These are phyloP conservation scores for Podospora conica DNA, from an alignment of 495 filamentous ascomycete species.

Conservation along the genomic window DNA sequence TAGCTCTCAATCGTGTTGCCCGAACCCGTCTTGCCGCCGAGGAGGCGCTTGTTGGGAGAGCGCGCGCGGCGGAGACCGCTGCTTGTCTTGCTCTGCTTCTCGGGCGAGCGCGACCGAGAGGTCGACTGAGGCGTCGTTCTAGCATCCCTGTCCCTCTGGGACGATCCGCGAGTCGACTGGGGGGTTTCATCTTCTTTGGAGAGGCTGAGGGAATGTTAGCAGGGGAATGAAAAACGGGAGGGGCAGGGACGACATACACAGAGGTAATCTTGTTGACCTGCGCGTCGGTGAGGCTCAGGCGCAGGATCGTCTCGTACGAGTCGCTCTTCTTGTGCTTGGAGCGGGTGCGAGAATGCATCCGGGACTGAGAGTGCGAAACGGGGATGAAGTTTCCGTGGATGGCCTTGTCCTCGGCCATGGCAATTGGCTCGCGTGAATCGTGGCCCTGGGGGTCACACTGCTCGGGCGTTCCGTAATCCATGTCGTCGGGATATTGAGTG, in stretches of 20 bases:
- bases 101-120: background rate
- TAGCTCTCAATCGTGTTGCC: background rate
- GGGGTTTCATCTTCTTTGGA: background rate
- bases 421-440: background rate
- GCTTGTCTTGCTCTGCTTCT: background rate
- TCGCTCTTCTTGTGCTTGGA: background rate
- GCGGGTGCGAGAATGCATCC: background rate
- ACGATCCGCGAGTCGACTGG: background rate
- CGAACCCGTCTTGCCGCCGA: background rate
- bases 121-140: background rate
- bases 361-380: background rate
- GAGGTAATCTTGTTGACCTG: background rate
- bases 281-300: background rate
- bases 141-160: background rate
- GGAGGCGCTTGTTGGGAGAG: background rate
- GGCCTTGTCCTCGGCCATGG: background rate
- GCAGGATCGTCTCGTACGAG: background rate
- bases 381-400: background rate
- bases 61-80: background rate
- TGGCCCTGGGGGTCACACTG: background rate
- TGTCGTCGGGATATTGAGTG: background rate
- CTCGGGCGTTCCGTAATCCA: background rate
- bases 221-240: background rate
- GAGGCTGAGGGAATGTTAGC: background rate
- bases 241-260: background rate